Evolutionary conservation across 2,329 filamentous ascomycete genomes (phyloP), one percentile per base, ranked within the genome.

Genomic region (Fusarium torreyae): DNA sequence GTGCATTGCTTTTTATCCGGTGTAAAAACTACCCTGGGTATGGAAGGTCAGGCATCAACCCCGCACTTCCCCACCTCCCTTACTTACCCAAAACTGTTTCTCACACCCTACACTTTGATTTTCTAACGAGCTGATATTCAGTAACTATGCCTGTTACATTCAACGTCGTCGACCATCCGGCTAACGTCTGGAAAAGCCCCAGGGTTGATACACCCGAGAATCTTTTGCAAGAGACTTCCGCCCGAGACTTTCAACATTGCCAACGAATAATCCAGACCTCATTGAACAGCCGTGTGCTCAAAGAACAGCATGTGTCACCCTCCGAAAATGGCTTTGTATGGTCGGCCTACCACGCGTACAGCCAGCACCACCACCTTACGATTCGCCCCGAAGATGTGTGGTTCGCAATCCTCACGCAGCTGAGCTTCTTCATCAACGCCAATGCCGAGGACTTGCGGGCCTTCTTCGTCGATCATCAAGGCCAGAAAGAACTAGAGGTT

Each of bases 311-410:
- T 18, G 24, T 56, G 10, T 40, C 24, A 1, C 50, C 65, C 1
- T 62, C 44, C 1, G 48, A 45, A 10, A 83, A 84, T 50, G 81
- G 81, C 17, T 78, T 85, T 36, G 77, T 85, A 11, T 67, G 76
- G 38, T 74, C 77, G 0, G 76, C 70, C n/a, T 72, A 79, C 22
- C 48, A 76, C n/a, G 82, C 83, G 2, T 85, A 85, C 63, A 81
- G 73, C 61, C 13, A 75, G 3, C 82, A 86, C 56, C 81, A 83
- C 53, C 79, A 85, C 57, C 78, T 87, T 0, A 73, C 71, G 3
- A 74, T 87, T 45, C 81, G 85, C 1, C 85, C 85, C 0, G 85
- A 88, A 28, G 85, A 88, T 59, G 71, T 87, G 17, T 88, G 85
- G 85, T 78, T 86, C 44, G 75, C 84, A 7, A 85, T 87, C 63